A percentile compares a stretch with the other conserved stretches of the same genome.
Conservation (phyloP, 192 early-diverging fungal species). For the Mortierella antarctica region DNA sequence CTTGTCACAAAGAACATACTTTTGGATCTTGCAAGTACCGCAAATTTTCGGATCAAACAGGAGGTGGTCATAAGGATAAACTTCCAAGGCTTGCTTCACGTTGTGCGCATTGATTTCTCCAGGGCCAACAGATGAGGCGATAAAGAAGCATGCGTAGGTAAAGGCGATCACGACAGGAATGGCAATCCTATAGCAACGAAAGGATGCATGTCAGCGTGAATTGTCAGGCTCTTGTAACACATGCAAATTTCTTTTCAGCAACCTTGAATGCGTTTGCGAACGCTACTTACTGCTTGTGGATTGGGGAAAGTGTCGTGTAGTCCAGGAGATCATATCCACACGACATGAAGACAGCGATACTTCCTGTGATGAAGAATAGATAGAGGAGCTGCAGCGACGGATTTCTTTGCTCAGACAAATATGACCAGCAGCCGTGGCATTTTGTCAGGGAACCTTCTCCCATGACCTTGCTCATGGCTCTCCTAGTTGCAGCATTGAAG, state of each 20-base stretch:
- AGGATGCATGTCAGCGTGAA: not conserved
- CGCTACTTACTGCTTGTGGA: conserved; percentile 36
- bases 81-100: conserved; percentile 47
- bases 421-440: conserved; percentile 35
- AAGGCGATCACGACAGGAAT: conserved; percentile 56
- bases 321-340: conserved; percentile 45
- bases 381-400: conserved; percentile 41
- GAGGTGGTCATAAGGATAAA: conserved; percentile 59
- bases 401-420: conserved; percentile 37
- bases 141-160: conserved; percentile 58
- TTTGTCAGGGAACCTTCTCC: conserved; percentile 29
- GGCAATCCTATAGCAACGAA: conserved; percentile 31
- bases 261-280: too few species aligned
- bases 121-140: conserved; percentile 58
- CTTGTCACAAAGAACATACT: conserved; percentile 41
- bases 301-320: conserved; percentile 13
- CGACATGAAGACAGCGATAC: conserved; percentile 27
- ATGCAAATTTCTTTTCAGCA: not conserved
- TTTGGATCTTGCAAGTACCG: conserved; percentile 60
- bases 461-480: conserved; percentile 23
- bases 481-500: conserved; percentile 7
- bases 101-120: conserved; percentile 59
- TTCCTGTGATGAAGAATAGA: conserved; percentile 49
- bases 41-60: conserved; percentile 62
- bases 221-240: not conserved